Conservation (phyloP, 2,329 filamentous ascomycete genomes). For the Colletotrichum cordylinicola region DNA sequence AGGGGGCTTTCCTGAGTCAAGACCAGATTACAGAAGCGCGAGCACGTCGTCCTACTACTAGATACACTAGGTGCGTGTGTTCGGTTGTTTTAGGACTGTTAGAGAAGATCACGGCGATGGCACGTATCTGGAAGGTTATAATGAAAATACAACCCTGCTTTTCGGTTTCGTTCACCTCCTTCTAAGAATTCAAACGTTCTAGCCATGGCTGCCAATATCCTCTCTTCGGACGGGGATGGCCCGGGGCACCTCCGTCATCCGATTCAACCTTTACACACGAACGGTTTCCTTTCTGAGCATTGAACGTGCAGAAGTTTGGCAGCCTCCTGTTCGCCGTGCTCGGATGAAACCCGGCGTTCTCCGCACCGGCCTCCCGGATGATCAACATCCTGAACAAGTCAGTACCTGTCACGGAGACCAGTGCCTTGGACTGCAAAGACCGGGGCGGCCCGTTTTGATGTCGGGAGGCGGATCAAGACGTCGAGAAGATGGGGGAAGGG, state of each 20-base stretch:
- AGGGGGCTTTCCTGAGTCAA: constrained; percentile 57
- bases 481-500: neutral
- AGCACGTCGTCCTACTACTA: constrained; percentile 43
- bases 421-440: neutral
- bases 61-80: neutral
- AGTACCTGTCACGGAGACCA: neutral
- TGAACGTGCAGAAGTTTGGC: neutral
- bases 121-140: neutral
- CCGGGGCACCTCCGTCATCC: neutral
- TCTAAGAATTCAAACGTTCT: neutral
- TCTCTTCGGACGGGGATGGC: neutral
- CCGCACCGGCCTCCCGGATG: neutral
- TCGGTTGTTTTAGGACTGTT: neutral
- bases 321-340: neutral
- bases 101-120: neutral
- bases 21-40: constrained; percentile 42
- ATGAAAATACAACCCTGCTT: constrained; percentile 13
- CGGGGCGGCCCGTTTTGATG: neutral
- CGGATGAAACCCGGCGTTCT: constrained; percentile 6
- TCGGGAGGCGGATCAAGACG: neutral
- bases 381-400: neutral
- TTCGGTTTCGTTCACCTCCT: neutral
- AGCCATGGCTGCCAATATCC: neutral
- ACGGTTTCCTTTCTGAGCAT: neutral
- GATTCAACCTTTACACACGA: neutral